Evolutionary conservation across 768 basidiomycete species (phyloP).

Genomic region (Lactarius indigo): DNA sequence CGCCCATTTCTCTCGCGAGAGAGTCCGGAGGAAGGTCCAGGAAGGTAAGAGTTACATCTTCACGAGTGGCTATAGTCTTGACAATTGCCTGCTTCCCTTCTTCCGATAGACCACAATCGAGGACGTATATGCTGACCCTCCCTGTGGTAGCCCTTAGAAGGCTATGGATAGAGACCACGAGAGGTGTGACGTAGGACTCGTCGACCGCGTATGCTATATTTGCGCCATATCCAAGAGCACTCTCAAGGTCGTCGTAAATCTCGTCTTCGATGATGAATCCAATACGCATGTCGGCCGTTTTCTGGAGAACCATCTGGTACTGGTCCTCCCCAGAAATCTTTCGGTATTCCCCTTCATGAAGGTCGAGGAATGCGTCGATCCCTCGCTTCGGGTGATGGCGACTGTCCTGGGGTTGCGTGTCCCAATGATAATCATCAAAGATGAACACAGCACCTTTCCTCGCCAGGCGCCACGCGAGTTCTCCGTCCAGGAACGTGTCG

Average conservation of each 20-base stretch:
- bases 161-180: slow-evolving; percentile 47
- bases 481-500: slow-evolving; percentile 59
- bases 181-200: slow-evolving; percentile 44
- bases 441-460: slow-evolving; percentile 48
- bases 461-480: slow-evolving; percentile 54
- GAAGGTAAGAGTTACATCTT: slow-evolving; percentile 43
- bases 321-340: slow-evolving; percentile 36
- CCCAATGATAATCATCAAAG: slow-evolving; percentile 59
- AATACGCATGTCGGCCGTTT: slow-evolving; percentile 49
- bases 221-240: slow-evolving; percentile 43
- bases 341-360: slow-evolving; percentile 50
- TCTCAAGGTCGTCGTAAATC: slow-evolving; percentile 9
- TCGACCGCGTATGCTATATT: slow-evolving; percentile 46
- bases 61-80: slow-evolving; percentile 29
- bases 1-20: slow-evolving; percentile 32
- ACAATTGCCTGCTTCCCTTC: slow-evolving; percentile 36
- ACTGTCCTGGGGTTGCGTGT: slow-evolving; percentile 44
- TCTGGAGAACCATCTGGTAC: slow-evolving; percentile 54
- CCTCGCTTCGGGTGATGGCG: slow-evolving; percentile 53
- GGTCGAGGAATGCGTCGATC: slow-evolving; percentile 50
- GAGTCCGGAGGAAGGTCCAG: slow-evolving; percentile 35
- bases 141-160: slow-evolving; percentile 35
- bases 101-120: slow-evolving; percentile 43
- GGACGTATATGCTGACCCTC: slow-evolving; percentile 47
- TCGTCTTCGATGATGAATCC: slow-evolving; percentile 41